Conservation (phyloP, 163 green algal species). For the Coccomyxa subellipsoidea region DNA sequence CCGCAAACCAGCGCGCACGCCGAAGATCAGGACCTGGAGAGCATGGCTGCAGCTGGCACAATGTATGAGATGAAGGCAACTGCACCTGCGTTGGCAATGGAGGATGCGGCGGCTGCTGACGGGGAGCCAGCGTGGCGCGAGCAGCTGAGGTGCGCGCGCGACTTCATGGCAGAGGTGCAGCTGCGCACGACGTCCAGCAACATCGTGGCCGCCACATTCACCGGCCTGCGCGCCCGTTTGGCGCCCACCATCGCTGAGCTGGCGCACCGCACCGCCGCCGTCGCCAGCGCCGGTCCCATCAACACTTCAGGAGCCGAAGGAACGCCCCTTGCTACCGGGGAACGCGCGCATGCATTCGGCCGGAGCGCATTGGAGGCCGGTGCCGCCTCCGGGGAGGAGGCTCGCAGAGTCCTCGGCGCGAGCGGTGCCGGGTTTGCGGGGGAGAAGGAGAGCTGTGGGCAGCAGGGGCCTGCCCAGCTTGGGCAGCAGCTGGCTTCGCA, state of each 20-base stretch:
- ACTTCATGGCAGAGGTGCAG: background rate
- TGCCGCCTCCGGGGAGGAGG: no score
- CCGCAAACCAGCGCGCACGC: background rate
- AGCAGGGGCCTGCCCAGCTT: background rate
- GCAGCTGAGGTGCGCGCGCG: background rate
- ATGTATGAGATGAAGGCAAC: background rate
- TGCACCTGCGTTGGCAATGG: background rate
- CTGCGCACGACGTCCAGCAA: background rate
- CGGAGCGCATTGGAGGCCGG: no score
- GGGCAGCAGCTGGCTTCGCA: background rate
- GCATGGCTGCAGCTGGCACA: no score
- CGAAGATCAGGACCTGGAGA: background rate
- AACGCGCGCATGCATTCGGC: no score
- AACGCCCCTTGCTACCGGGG: no score
- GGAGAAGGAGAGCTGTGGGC: background rate
- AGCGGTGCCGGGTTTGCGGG: no score
- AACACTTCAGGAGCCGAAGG: no score
- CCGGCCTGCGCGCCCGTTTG: background rate
- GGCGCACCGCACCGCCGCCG: background rate
- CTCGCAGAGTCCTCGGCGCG: no score
- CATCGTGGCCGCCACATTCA: background rate
- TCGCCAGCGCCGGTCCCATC: no score
- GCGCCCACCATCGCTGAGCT: background rate
- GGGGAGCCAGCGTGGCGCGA: background rate
- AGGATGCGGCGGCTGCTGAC: background rate